Base-by-base conservation (phyloP, 1,284 basidiomycete species). In the Agaricales sp. region DNA sequence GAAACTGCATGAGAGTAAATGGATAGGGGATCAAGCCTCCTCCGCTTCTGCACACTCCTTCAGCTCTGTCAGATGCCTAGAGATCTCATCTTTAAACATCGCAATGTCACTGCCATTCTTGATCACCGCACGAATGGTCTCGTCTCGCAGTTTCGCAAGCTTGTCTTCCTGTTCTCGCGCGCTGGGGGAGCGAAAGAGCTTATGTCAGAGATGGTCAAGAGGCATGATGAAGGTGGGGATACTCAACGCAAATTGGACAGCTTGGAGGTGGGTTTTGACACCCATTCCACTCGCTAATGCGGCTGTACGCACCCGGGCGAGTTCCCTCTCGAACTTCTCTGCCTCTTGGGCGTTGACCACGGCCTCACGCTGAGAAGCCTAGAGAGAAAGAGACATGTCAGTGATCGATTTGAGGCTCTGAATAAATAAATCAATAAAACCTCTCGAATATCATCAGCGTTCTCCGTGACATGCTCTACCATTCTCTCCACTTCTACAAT, bases 71-170 rank as follows among this genome's bases (percentile, higher is more conserved):
- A 89, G 68, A 55, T 81, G 77, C 50, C 74, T 73, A 37, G 84
- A 83, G 13, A 87, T 77, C 52, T 82, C 80, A 51, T 81, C 77
- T 63, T 87, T 87, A 68, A 88, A 87, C 57, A 77, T 71, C 21
- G 79, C 81, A 43, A 87, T 83, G 50, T 89, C 86, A 53, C 82
- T 82, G 58, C 81, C 82, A 61, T 81, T 87, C 69, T 87, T 87
- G 53, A 85, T 74, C 52, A 89, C 85, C n/a, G 80, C 80, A 1
- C 83, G 76, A 37, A 85, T 75, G 0, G 82, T 86, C 54, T 87
- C 85, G 50, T 89, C 84, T 55, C 78, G 81, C 20, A 88, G 60
- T 45, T 81, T 73, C 47, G 74, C 74, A 19, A 83, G 76, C 57
- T 82, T 84, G 54, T 84, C 82, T 8, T 85, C 64, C 58, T 89